These are phyloP conservation scores for Dactylonectria macrodidyma DNA, from an alignment of 2,329 filamentous ascomycete genomes.

Conservation along the genomic window DNA sequence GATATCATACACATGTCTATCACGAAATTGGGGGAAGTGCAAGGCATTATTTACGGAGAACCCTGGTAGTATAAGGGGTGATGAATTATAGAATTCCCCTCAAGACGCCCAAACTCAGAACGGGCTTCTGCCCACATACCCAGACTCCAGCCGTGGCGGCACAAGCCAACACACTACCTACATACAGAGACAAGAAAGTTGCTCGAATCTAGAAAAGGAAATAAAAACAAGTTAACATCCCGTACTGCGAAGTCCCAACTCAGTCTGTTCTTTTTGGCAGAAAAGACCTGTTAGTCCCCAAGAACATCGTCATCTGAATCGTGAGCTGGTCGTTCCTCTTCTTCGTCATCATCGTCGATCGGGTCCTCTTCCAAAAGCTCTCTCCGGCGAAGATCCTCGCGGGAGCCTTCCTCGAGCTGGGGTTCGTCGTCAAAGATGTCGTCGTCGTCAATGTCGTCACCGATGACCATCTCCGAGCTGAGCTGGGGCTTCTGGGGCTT, in stretches of 20 bases:
- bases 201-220: constrained; percentile 30
- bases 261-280: constrained; percentile 17
- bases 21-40: background rate
- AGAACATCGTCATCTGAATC: constrained; percentile 62
- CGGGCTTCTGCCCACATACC: constrained; percentile 39
- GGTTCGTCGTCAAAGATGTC: constrained; percentile 62
- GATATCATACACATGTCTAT: constrained; percentile 15
- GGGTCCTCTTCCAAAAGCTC: constrained; percentile 68
- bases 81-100: constrained; percentile 36
- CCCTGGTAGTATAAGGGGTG: constrained; percentile 20
- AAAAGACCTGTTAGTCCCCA: constrained; percentile 57
- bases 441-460: constrained; percentile 60
- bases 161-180: constrained; percentile 40
- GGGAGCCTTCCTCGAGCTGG: constrained; percentile 71
- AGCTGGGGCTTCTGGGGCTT: constrained; percentile 53
- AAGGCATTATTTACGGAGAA: constrained; percentile 21
- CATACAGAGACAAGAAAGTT: constrained; percentile 20
- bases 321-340: constrained; percentile 50
- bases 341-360: constrained; percentile 55
- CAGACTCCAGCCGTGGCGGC: constrained; percentile 40
- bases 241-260: constrained; percentile 30
- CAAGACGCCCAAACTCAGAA: constrained; percentile 37
- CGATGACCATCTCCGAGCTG: constrained; percentile 63
- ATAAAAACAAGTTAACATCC: constrained; percentile 25
- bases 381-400: constrained; percentile 69